Conservation (phyloP, 116 monocot species). For the Phalaenopsis hybrid region DNA sequence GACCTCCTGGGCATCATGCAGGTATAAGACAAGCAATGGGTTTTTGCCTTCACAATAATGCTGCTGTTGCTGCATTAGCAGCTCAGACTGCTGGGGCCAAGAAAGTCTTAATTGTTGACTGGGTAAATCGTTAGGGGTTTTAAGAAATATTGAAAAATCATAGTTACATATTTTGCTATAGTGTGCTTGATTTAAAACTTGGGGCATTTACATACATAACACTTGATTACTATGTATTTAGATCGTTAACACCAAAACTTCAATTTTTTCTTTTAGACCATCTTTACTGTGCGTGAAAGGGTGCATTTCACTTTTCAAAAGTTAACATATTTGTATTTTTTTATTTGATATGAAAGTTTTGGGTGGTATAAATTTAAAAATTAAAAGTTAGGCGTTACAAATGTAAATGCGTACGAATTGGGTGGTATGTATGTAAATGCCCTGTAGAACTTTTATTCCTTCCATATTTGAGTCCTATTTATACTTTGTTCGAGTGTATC, state of each 20-base stretch:
- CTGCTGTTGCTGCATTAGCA: conserved; percentile 87
- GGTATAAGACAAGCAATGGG: conserved; percentile 92
- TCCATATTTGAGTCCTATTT: background rate
- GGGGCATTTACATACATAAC: too few relatives aligned
- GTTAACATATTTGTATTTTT: too few relatives aligned
- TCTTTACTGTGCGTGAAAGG: too few relatives aligned
- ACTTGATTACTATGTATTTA: too few relatives aligned
- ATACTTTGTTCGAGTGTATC: background rate
- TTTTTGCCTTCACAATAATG: conserved; percentile 97
- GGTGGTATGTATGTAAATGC: too few relatives aligned
- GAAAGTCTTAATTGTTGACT: conserved; percentile 95
- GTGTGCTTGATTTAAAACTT: background rate
- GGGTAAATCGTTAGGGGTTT: conserved; percentile 48
- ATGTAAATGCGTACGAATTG: too few relatives aligned
- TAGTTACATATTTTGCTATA: background rate
- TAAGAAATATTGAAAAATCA: background rate
- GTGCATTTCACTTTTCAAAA: too few relatives aligned
- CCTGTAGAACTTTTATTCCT: background rate
- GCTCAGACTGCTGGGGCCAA: conserved; percentile 86
- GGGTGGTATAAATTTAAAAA: too few relatives aligned
- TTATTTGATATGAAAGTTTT: too few relatives aligned
- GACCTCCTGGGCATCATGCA: conserved; percentile 99
- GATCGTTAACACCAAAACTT: too few relatives aligned
- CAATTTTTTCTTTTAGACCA: too few relatives aligned
- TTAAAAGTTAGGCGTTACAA: too few relatives aligned